Evolutionary conservation across 495 filamentous ascomycete species (phyloP), one percentile per base, ranked within the genome.

Genomic region (Penicillium pulvis): DNA sequence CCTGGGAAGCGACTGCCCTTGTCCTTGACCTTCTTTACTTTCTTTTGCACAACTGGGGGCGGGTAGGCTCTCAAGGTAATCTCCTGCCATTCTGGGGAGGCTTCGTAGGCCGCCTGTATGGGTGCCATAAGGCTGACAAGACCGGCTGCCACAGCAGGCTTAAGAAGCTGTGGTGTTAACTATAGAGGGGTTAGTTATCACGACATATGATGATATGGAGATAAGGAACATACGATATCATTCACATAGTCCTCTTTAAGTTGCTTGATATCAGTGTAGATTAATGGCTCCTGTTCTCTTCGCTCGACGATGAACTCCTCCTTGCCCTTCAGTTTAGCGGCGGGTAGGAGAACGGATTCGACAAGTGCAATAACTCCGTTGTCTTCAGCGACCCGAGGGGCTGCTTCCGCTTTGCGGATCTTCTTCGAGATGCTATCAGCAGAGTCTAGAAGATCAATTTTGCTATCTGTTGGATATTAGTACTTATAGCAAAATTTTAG

Each of bases 401-500:
- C 82, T 6, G 88, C 88, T 42, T 86, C 80, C 3, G 93, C 89
- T 72, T 96, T 96, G 62, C 84, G 85, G 57, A 97, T 78, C 81
- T 97, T 97, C 75, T 56, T 56, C 8, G 54, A 23, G 45, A 97
- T 84, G 4, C 75, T 68, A 8, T 95, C 92, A 0, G 87, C 73
- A 0, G 82, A 42, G 60, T 98, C 94, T 6, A 98, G 81, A 8
- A 98, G 79, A 70, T 98, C 94, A 61, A 98, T 96, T 79, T 98
- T 76, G 66, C 72, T 75, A 44, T 71, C 70, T 75, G 44, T 19
- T 51, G 49, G 81, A 35, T 9, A 43, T 65, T 57, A 55, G 49
- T 24, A 36, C 10, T 36, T 12, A 31, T 12, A 30, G 23, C 8
- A 30, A 9, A 4, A 1, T 31, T 5, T 36, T 19, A 30, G 14